Evolutionary conservation across 2,329 filamentous ascomycete species (phyloP).

Genomic region (Exophiala dermatitidis): DNA sequence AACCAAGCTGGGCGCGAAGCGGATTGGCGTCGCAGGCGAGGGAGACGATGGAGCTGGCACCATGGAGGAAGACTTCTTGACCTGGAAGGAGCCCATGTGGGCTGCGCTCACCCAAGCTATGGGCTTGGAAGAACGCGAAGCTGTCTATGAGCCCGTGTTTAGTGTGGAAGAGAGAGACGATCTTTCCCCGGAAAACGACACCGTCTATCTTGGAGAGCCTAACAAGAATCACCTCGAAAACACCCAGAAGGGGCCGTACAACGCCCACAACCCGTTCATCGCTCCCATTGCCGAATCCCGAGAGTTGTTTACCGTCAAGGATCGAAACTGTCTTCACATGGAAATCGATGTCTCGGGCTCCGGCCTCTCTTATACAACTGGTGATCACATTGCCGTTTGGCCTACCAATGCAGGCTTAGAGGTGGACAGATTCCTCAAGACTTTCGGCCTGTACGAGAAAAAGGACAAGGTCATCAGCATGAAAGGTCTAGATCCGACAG

Average conservation of each 20-base stretch:
- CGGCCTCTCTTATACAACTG: constrained; percentile 87
- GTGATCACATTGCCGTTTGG: constrained; percentile 96
- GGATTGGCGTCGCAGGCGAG: constrained; percentile 83
- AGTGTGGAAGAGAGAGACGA: constrained; percentile 69
- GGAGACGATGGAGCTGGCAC: constrained; percentile 96
- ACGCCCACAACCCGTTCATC: constrained; percentile 94
- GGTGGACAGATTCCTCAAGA: constrained; percentile 78
- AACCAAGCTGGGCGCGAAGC: constrained; percentile 70
- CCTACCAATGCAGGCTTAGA: constrained; percentile 89
- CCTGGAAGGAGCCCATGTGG: constrained; percentile 99
- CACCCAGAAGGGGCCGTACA: constrained; percentile 77
- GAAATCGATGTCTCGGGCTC: constrained; percentile 87
- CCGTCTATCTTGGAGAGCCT: constrained; percentile 91
- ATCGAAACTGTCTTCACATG: constrained; percentile 92
- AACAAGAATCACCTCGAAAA: constrained; percentile 94
- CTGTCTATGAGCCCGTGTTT: constrained; percentile 90
- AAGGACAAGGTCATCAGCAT: constrained; percentile 75
- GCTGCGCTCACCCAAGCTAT: constrained; percentile 71
- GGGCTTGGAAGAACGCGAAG: constrained; percentile 88
- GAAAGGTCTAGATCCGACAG: constrained; percentile 86
- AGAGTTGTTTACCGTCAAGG: constrained; percentile 82
- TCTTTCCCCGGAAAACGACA: constrained; percentile 64
- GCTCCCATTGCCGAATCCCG: constrained; percentile 85
- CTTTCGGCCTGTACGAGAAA: constrained; percentile 70
- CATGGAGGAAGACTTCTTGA: constrained; percentile 98